These are phyloP conservation scores for Trichoderma sp. DNA, from an alignment of 2,329 filamentous ascomycete genomes.

Conservation along the genomic window DNA sequence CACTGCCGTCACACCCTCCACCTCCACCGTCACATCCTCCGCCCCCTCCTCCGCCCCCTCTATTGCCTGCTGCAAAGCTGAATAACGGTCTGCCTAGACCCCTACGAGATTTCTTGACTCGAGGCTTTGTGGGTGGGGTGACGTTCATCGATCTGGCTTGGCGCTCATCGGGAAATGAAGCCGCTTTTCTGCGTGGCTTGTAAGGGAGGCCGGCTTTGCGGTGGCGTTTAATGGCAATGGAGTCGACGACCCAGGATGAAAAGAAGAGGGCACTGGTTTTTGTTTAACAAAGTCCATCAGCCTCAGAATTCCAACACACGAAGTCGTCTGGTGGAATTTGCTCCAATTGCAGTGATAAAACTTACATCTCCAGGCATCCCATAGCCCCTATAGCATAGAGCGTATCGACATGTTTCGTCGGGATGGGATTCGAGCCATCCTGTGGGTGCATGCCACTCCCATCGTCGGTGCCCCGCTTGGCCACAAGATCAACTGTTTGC, in stretches of 20 bases:
- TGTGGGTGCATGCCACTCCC: neutral
- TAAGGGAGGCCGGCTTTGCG: conserved; percentile 42
- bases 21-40: neutral
- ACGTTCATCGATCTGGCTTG: neutral
- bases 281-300: neutral
- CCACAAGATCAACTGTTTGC: conserved; percentile 35
- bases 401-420: neutral
- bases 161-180: neutral
- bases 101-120: neutral
- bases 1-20: neutral
- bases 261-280: conserved; percentile 40
- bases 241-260: conserved; percentile 40
- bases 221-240: conserved; percentile 42
- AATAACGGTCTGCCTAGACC: neutral
- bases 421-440: neutral
- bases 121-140: neutral
- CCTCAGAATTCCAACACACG: neutral
- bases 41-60: neutral
- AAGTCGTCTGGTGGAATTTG: neutral
- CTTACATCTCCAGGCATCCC: neutral
- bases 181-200: conserved; percentile 27
- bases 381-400: neutral
- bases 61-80: neutral
- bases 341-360: neutral
- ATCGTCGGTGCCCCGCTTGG: neutral